These are phyloP conservation scores for Talaromyces sp. DNA, from an alignment of 2,329 filamentous ascomycete species.

Conservation along the genomic window DNA sequence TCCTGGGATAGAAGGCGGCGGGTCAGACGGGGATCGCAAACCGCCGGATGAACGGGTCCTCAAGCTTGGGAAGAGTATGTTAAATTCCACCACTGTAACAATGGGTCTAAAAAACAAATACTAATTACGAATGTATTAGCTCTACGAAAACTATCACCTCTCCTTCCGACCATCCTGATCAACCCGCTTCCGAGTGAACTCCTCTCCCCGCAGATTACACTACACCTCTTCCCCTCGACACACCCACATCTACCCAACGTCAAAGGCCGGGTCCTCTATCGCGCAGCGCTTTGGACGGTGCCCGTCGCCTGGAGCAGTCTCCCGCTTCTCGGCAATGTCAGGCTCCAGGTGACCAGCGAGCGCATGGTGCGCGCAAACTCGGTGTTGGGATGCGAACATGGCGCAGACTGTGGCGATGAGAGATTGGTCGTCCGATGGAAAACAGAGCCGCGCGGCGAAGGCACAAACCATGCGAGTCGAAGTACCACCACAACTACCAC, in stretches of 20 bases:
- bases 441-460: conserved; percentile 46
- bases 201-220: conserved; percentile 56
- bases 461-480: background rate
- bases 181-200: conserved; percentile 58
- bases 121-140: conserved; percentile 33
- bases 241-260: conserved; percentile 75
- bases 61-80: conserved; percentile 57
- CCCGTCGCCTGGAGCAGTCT: conserved; percentile 93
- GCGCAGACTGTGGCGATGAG: conserved; percentile 49
- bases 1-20: background rate
- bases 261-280: conserved; percentile 82
- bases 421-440: conserved; percentile 90
- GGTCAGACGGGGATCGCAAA: conserved; percentile 34
- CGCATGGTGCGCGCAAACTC: conserved; percentile 65
- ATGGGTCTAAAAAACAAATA: background rate
- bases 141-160: conserved; percentile 56
- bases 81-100: background rate
- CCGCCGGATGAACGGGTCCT: conserved; percentile 55
- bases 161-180: conserved; percentile 56
- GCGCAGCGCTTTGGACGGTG: conserved; percentile 90
- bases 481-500: background rate
- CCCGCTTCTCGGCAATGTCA: conserved; percentile 84
- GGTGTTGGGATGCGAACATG: conserved; percentile 29
- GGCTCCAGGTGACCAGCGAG: conserved; percentile 80
- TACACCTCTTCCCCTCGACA: conserved; percentile 60